A percentile compares a stretch with the other conserved stretches of the same genome.
These are phyloP conservation scores for Orbilia oligospora DNA, from an alignment of 2,329 filamentous ascomycete species.

Conservation along the genomic window DNA sequence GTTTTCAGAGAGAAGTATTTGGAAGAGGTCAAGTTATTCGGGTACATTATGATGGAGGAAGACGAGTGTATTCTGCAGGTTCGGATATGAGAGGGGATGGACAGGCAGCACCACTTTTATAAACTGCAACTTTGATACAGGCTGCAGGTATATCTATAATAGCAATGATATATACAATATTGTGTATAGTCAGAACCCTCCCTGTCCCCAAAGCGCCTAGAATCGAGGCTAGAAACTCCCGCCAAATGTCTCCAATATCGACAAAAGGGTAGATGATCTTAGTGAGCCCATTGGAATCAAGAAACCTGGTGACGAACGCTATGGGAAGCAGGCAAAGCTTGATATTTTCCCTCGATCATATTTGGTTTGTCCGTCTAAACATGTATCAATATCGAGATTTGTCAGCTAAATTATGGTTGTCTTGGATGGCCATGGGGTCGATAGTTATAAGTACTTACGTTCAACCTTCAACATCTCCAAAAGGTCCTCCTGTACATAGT, in stretches of 20 bases:
- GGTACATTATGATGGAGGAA: conserved; percentile 77
- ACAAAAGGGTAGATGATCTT: no score
- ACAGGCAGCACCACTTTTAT: conserved; percentile 72
- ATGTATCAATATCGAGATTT: neutral
- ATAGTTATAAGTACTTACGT: conserved; percentile 9
- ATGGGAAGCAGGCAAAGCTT: conserved; percentile 19
- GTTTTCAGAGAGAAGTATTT: conserved; percentile 78
- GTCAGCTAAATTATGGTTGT: neutral
- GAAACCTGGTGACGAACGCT: neutral
- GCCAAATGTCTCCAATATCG: no score
- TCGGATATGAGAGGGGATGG: conserved; percentile 92
- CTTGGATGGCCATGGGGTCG: no score
- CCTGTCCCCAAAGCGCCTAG: no score
- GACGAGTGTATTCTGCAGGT: conserved; percentile 85
- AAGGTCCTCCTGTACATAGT: conserved; percentile 22
- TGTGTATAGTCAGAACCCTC: no score
- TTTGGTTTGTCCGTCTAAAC: neutral
- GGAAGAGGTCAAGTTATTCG: conserved; percentile 90
- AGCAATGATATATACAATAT: neutral
- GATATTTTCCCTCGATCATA: conserved; percentile 23
- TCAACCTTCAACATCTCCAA: conserved; percentile 2
- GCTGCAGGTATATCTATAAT: neutral
- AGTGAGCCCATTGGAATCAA: neutral
- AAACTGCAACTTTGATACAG: neutral
- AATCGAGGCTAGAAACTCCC: no score